These are phyloP conservation scores for Isochrysis galbana DNA, from an alignment of 78 protist species.

Conservation along the genomic window DNA sequence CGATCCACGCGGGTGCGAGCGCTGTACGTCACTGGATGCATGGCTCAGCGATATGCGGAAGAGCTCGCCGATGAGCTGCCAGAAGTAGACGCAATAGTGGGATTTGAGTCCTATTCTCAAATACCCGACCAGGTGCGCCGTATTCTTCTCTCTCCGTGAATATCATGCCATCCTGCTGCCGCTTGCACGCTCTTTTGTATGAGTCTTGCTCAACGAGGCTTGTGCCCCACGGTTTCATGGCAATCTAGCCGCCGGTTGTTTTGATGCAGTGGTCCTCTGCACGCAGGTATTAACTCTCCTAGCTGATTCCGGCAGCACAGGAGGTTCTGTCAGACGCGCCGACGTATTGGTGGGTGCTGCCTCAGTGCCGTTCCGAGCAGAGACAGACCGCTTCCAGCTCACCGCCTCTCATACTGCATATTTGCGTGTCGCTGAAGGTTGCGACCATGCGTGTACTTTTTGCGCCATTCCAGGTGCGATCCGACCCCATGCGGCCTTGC, in stretches of 20 bases:
- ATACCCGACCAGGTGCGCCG: constrained; percentile 12
- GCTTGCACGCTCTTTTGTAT: no score
- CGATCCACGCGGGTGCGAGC: not conserved
- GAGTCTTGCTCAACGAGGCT: no score
- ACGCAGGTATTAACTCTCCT: no score
- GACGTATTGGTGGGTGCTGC: no score
- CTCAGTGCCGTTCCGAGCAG: constrained; percentile 11
- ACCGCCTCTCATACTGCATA: constrained; percentile 4
- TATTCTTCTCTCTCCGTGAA: no score
- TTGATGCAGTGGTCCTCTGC: no score
- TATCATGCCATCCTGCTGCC: no score
- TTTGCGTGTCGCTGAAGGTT: constrained; percentile 28
- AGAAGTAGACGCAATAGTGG: constrained; percentile 42
- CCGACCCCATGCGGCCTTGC: not conserved
- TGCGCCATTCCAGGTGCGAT: not conserved
- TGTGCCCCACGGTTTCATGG: no score
- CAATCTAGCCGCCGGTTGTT: no score
- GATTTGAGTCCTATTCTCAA: constrained; percentile 32
- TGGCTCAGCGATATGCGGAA: constrained; percentile 47
- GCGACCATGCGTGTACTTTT: constrained; percentile 32
- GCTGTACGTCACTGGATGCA: constrained; percentile 38
- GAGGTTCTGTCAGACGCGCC: no score
- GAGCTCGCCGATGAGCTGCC: constrained; percentile 42
- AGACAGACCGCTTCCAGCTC: not conserved
- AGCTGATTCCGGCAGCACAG: no score